phyloP scores from a whole-genome alignment of 306 rosid genomes.

The Begonia masoniana region DNA sequence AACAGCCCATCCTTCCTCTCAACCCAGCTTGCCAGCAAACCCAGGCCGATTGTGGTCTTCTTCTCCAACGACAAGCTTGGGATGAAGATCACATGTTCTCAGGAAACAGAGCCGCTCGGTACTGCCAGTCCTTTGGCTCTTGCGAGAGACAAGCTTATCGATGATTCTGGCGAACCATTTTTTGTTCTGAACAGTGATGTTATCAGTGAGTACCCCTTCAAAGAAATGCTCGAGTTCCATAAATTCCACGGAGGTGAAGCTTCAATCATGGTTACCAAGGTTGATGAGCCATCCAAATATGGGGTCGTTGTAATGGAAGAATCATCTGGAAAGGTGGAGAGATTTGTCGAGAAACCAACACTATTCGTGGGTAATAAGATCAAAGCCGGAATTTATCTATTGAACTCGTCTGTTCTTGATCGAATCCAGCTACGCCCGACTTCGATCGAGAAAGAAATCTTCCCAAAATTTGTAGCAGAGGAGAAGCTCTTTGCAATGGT shows the following conservation, averaged over 20 bases:
- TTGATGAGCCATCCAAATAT: constrained; percentile 95
- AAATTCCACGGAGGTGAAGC: constrained; percentile 97
- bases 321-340: constrained; percentile 80
- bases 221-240: constrained; percentile 82
- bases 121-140: constrained; percentile 99
- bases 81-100: constrained; percentile 95
- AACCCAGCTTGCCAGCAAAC: no score
- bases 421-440: constrained; percentile 87
- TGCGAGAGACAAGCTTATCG: constrained; percentile 90
- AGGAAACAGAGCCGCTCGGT: constrained; percentile 97
- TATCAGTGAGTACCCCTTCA: constrained; percentile 90
- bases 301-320: constrained; percentile 96
- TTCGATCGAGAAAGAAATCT: constrained; percentile 96
- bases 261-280: constrained; percentile 99
- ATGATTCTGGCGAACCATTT: constrained; percentile 77
- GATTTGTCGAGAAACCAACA: constrained; percentile 92
- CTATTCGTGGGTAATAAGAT: constrained; percentile 96
- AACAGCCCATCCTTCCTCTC: no score
- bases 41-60: no score
- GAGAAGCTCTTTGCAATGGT: constrained; percentile 86
- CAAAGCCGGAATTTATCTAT: constrained; percentile 89
- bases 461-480: constrained; percentile 83
- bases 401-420: constrained; percentile 84
- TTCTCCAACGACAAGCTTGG: no score
- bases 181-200: constrained; percentile 99